Conservation (phyloP, 176 grass and related monocot genomes). For the Musa beccarii region DNA sequence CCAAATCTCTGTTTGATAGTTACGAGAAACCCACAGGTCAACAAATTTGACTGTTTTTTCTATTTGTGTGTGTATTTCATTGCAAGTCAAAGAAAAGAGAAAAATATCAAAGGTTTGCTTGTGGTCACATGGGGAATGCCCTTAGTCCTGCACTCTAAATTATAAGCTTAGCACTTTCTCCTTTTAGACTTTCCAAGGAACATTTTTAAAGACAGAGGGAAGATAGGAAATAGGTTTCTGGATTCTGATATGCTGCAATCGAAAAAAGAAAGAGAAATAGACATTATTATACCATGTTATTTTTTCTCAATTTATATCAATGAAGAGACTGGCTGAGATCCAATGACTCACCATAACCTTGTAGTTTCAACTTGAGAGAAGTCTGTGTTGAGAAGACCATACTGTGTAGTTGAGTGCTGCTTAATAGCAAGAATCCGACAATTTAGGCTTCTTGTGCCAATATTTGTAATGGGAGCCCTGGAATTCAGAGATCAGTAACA, state of each 20-base stretch:
- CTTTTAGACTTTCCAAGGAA: not conserved
- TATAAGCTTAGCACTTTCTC: not conserved
- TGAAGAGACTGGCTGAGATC: not conserved
- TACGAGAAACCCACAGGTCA: no score
- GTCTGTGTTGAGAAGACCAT: conserved; percentile 55
- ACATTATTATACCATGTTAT: not conserved
- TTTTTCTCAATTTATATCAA: not conserved
- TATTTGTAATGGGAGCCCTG: conserved; percentile 39
- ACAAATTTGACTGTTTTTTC: no score
- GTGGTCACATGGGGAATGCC: not conserved
- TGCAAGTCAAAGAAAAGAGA: not conserved
- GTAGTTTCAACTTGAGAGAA: conserved; percentile 72
- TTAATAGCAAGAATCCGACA: conserved; percentile 79
- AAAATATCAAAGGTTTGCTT: not conserved
- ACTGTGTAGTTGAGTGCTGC: conserved; percentile 32
- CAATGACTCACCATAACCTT: conserved; percentile 42
- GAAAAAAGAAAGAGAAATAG: not conserved
- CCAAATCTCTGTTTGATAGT: no score
- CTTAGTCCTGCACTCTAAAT: not conserved
- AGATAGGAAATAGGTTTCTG: not conserved
- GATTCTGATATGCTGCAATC: conserved; percentile 1
- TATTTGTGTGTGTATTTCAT: not conserved
- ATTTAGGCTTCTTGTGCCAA: conserved; percentile 30
- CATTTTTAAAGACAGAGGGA: not conserved
- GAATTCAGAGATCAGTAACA: not conserved